Evolutionary conservation across 2,329 filamentous ascomycete genomes (phyloP).

Genomic region (Diaporthe ilicicola): DNA sequence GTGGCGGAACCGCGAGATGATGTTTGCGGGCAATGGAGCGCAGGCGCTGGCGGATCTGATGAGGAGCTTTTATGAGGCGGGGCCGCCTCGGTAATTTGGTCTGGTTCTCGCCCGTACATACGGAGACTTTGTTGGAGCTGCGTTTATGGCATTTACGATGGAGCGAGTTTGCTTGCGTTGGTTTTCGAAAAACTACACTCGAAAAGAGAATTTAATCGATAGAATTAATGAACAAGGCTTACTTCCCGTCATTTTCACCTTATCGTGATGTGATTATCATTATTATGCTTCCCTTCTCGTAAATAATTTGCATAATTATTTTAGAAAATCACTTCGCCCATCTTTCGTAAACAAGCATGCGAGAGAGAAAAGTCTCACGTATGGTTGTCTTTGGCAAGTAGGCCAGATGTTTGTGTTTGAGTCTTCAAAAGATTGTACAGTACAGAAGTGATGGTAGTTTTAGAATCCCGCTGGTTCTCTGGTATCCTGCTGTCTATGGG

Average conservation of each 20-base stretch:
- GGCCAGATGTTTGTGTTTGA: too few species aligned
- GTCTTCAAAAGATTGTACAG: too few species aligned
- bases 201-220: neutral
- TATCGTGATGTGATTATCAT: neutral
- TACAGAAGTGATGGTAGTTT: too few species aligned
- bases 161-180: neutral
- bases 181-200: neutral
- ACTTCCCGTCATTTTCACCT: too few species aligned
- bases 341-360: too few species aligned
- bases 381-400: too few species aligned
- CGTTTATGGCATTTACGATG: neutral
- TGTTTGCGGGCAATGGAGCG: slow-evolving; percentile 33
- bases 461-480: neutral
- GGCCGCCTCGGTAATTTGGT: neutral
- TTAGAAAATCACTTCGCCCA: too few species aligned
- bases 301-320: neutral
- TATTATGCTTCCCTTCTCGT: neutral
- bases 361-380: too few species aligned
- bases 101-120: neutral
- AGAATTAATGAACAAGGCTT: neutral
- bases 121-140: neutral
- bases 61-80: neutral
- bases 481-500: neutral
- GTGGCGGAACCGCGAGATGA: slow-evolving; percentile 23
- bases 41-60: slow-evolving; percentile 27